phyloP scores from a whole-genome alignment of 108 stramenopile species.

The Nitzschia sp. region DNA sequence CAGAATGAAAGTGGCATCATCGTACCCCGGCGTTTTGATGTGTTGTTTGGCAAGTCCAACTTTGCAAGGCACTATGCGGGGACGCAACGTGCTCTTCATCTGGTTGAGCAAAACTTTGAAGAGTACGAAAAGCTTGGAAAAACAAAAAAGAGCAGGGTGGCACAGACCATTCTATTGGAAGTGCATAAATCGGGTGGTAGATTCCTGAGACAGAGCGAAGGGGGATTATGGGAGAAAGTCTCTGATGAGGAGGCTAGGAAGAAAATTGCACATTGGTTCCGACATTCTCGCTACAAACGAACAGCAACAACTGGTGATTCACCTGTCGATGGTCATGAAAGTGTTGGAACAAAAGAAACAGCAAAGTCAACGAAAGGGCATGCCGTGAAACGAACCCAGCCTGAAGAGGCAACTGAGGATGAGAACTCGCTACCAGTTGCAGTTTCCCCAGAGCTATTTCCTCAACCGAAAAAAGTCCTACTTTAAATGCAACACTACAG shows the following conservation, averaged over 20 bases:
- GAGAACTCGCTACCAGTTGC: too few relatives aligned
- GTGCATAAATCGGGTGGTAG: constrained; percentile 20
- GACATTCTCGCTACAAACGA: constrained; percentile 7
- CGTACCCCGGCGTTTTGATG: constrained; percentile 19
- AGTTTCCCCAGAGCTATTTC: too few relatives aligned
- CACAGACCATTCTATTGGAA: constrained; percentile 11
- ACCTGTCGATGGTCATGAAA: too few relatives aligned
- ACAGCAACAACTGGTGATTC: neutral
- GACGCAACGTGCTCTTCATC: constrained; percentile 1
- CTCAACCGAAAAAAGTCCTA: too few relatives aligned
- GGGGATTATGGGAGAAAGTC: constrained; percentile 17
- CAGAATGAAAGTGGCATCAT: neutral
- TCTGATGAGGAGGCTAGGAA: constrained; percentile 14
- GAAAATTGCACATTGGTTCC: constrained; percentile 37
- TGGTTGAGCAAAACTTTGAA: constrained; percentile 13
- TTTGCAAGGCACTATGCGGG: constrained; percentile 6
- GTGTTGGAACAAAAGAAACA: too few relatives aligned
- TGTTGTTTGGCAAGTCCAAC: constrained; percentile 24
- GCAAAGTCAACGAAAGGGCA: too few relatives aligned
- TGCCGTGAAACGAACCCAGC: too few relatives aligned
- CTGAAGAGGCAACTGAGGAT: too few relatives aligned
- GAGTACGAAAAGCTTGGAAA: constrained; percentile 24
- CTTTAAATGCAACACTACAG: too few relatives aligned
- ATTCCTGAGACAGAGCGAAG: constrained; percentile 18
- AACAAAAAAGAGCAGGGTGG: constrained; percentile 18